Evolutionary conservation across 768 basidiomycete species (phyloP).

Genomic region (Ramaria rubella): DNA sequence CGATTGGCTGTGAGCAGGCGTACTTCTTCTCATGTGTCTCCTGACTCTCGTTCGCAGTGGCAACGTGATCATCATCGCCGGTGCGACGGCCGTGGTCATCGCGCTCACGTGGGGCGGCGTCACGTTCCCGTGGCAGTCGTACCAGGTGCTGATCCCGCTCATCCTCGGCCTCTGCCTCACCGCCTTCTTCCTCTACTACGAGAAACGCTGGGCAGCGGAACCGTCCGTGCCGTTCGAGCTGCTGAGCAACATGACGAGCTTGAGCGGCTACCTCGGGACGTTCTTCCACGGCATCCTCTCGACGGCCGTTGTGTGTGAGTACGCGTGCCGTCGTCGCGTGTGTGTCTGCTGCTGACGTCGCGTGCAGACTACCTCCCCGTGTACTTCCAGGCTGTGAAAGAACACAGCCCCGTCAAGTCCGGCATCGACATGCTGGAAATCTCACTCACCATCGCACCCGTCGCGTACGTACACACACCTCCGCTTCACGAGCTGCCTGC

Average conservation of each 20-base stretch:
- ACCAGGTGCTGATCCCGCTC: constrained; percentile 1
- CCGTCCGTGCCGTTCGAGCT: constrained; percentile 25
- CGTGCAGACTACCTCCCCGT: constrained; percentile 37
- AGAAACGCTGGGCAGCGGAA: constrained; percentile 3
- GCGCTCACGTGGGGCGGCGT: constrained; percentile 9
- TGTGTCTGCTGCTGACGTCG: constrained; percentile 15
- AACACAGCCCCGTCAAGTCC: constrained; percentile 30
- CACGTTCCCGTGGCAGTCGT: neutral
- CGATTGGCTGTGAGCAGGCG: constrained; percentile 36
- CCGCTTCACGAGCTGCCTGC: neutral
- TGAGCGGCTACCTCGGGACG: constrained; percentile 32
- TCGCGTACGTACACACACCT: constrained; percentile 15
- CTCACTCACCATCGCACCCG: constrained; percentile 32
- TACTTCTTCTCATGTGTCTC: neutral
- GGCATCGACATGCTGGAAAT: constrained; percentile 32
- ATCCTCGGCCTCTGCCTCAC: neutral
- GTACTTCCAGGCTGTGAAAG: constrained; percentile 41
- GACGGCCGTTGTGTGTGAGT: constrained; percentile 4
- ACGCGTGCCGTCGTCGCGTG: neutral
- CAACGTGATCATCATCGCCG: constrained; percentile 34
- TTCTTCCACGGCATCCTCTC: constrained; percentile 24
- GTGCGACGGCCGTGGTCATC: constrained; percentile 13
- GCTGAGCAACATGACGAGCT: constrained; percentile 31
- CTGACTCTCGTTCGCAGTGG: constrained; percentile 28
- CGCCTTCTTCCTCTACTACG: constrained; percentile 3